These are phyloP conservation scores for Boletus tomentosulus DNA, from an alignment of 768 basidiomycete genomes.

Conservation along the genomic window DNA sequence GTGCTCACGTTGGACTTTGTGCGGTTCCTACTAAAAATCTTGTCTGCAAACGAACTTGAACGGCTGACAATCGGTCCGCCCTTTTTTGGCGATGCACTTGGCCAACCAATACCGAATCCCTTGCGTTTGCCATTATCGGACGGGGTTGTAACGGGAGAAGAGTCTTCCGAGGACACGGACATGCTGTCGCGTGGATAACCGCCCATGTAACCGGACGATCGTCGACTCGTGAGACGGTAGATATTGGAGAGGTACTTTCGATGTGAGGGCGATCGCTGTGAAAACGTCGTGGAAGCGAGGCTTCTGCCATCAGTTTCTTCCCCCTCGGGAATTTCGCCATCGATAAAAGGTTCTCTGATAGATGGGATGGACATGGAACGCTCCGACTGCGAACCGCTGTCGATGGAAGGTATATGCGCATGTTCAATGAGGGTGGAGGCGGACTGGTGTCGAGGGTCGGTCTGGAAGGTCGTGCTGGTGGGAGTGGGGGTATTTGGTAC, in stretches of 20 bases:
- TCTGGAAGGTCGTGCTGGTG: slow-evolving; percentile 22
- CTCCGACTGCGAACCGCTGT: slow-evolving; percentile 21
- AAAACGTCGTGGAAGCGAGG: slow-evolving; percentile 39
- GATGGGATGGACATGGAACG: slow-evolving; percentile 30
- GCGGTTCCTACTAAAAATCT: slow-evolving; percentile 51
- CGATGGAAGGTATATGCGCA: slow-evolving; percentile 9
- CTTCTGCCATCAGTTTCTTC: slow-evolving; percentile 29
- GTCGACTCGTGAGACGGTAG: slow-evolving; percentile 39
- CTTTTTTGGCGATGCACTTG: slow-evolving; percentile 51
- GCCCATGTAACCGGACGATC: slow-evolving; percentile 37
- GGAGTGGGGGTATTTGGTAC: slow-evolving; percentile 18
- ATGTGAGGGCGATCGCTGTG: slow-evolving; percentile 47
- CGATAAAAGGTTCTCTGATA: slow-evolving; percentile 26
- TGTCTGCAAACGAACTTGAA: slow-evolving; percentile 58
- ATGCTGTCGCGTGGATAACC: slow-evolving; percentile 54
- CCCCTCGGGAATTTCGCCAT: slow-evolving; percentile 21
- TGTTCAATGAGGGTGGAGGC: slow-evolving; percentile 22
- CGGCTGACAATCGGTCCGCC: slow-evolving; percentile 37
- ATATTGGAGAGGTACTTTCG: slow-evolving; percentile 47
- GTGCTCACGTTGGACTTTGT: slow-evolving; percentile 51
- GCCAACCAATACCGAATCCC: slow-evolving; percentile 41
- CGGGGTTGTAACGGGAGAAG: slow-evolving; percentile 55
- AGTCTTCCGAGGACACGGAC: slow-evolving; percentile 68
- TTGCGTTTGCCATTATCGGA: slow-evolving; percentile 40
- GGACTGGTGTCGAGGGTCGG: slow-evolving; percentile 18